Conservation (phyloP, 1,284 basidiomycete species). For the Butyriboletus appendiculatus region DNA sequence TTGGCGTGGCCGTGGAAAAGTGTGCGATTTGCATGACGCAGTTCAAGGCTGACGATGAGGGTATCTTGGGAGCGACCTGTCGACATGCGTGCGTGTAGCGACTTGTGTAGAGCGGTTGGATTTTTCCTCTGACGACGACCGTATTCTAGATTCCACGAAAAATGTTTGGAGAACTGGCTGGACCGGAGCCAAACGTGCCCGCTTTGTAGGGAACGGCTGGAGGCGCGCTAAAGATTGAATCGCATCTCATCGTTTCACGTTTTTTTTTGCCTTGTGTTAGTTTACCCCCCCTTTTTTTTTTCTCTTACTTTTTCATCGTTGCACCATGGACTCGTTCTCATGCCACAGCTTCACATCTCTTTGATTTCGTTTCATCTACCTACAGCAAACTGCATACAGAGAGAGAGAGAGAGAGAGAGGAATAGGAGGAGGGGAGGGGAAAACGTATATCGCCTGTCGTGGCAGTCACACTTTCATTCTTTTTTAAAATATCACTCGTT, state of each 20-base stretch:
- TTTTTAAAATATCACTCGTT: conserved; percentile 33
- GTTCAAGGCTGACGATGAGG: conserved; percentile 64
- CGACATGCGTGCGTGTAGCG: conserved; percentile 57
- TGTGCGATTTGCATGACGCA: conserved; percentile 81
- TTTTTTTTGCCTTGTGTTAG: not conserved
- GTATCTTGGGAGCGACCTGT: conserved; percentile 64
- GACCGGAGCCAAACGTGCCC: conserved; percentile 54
- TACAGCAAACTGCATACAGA: conserved; percentile 9
- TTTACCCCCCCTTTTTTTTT: not conserved
- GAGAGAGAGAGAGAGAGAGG: not conserved
- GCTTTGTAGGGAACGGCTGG: conserved; percentile 47
- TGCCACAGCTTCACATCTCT: conserved; percentile 15
- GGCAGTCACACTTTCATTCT: conserved; percentile 20
- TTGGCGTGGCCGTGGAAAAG: conserved; percentile 74
- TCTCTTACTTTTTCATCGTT: not conserved
- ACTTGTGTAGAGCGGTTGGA: not conserved
- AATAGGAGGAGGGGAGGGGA: not conserved
- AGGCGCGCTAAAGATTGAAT: conserved; percentile 14
- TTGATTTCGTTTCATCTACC: conserved; percentile 3
- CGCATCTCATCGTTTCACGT: not conserved
- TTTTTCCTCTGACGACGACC: not conserved
- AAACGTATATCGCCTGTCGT: conserved; percentile 10
- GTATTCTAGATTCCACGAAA: conserved; percentile 50
- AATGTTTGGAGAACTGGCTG: conserved; percentile 58
- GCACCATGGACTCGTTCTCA: conserved; percentile 20